These are phyloP conservation scores for Trichoderma gamsii DNA, from an alignment of 495 filamentous ascomycete species.

Conservation along the genomic window DNA sequence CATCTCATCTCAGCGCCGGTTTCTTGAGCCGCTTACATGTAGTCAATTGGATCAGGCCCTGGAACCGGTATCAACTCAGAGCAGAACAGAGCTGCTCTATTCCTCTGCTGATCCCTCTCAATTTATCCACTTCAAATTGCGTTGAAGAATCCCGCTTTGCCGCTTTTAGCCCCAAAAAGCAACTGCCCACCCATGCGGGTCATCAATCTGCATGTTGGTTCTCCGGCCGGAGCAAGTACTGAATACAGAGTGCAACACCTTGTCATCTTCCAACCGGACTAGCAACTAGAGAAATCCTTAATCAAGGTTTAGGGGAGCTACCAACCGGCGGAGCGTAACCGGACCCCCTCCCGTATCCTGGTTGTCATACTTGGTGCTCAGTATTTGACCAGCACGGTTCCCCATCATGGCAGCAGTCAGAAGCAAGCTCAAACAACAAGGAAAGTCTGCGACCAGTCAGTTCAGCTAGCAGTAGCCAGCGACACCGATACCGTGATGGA, in stretches of 20 bases:
- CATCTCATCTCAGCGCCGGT: background rate
- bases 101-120: background rate
- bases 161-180: constrained; percentile 13
- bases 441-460: background rate
- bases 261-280: background rate
- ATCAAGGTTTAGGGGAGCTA: background rate
- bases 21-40: background rate
- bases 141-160: constrained; percentile 3
- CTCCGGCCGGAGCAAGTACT: background rate
- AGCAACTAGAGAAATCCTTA: background rate
- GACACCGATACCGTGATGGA: constrained; percentile 29
- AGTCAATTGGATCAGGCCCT: background rate
- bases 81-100: background rate
- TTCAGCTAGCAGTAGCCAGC: background rate
- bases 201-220: constrained; percentile 3
- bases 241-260: background rate
- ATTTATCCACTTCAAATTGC: background rate
- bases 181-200: constrained; percentile 10
- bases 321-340: background rate
- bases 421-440: background rate
- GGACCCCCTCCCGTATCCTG: constrained; percentile 6
- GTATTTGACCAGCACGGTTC: constrained; percentile 1
- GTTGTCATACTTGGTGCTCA: background rate
- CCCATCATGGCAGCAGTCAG: background rate
- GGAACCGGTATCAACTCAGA: background rate